A percentile compares a stretch with the other conserved stretches of the same genome.
Evolutionary conservation across 805 yeast species (phyloP).

Genomic region (Nakazawaea ambrosiae): DNA sequence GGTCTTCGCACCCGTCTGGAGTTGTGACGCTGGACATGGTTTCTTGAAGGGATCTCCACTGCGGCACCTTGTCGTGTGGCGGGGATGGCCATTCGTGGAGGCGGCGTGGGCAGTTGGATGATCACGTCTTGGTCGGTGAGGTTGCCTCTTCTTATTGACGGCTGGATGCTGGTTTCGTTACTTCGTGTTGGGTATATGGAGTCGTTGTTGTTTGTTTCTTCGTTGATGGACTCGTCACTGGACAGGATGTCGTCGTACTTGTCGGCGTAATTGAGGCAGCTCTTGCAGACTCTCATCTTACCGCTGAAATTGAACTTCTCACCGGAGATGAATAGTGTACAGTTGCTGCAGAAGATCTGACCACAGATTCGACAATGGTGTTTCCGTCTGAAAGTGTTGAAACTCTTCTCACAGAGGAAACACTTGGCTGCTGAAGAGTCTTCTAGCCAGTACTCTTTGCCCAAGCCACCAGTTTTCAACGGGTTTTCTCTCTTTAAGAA

Average conservation of each 20-base stretch:
- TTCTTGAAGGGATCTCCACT: conserved; percentile 53
- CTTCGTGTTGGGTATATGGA: conserved; percentile 4
- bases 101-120: conserved; percentile 37
- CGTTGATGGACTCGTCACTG: conserved; percentile 53
- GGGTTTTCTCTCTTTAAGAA: conserved; percentile 7
- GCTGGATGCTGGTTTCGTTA: conserved; percentile 8
- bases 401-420: conserved; percentile 70
- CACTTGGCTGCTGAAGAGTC: conserved; percentile 90
- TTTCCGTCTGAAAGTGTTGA: conserved; percentile 80
- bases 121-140: conserved; percentile 10
- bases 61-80: conserved; percentile 77
- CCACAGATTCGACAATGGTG: conserved; percentile 97
- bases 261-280: conserved; percentile 57
- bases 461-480: conserved; percentile 9
- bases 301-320: conserved; percentile 57
- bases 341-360: conserved; percentile 81
- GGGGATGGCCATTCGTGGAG: conserved; percentile 75
- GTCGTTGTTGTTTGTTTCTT: conserved; percentile 23
- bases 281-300: conserved; percentile 68
- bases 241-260: conserved; percentile 62
- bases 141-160: conserved; percentile 5
- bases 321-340: conserved; percentile 70
- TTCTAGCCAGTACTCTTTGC: conserved; percentile 84
- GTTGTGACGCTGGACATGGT: neutral
- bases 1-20: conserved; percentile 18